phyloP scores from a whole-genome alignment of 345 rosid species.

The Bruguiera sexangula region DNA sequence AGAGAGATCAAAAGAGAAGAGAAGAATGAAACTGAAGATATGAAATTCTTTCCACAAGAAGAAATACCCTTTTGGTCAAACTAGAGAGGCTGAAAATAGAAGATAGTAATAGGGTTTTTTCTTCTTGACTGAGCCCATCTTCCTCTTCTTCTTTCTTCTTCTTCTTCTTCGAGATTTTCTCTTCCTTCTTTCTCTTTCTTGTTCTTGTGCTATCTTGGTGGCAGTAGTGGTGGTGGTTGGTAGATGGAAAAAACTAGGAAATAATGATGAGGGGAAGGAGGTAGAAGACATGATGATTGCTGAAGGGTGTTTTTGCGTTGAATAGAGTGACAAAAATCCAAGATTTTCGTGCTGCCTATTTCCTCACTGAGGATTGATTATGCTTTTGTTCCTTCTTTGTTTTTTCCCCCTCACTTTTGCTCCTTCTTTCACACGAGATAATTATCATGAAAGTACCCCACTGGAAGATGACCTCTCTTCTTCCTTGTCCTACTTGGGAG shows the following conservation, averaged over 20 bases:
- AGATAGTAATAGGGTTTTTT: slow-evolving; percentile 34
- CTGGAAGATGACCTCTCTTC: background rate
- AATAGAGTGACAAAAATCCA: slow-evolving; percentile 26
- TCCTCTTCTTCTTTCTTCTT: slow-evolving; percentile 2
- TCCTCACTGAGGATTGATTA: slow-evolving; percentile 1
- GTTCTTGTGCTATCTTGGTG: slow-evolving; percentile 9
- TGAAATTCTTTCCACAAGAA: slow-evolving; percentile 15
- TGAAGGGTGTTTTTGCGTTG: slow-evolving; percentile 15
- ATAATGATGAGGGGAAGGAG: slow-evolving; percentile 44
- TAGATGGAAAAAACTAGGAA: slow-evolving; percentile 30
- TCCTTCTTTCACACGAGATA: slow-evolving; percentile 29
- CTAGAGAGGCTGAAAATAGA: background rate
- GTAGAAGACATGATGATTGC: slow-evolving; percentile 57
- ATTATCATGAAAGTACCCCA: slow-evolving; percentile 23
- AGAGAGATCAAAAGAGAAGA: slow-evolving; percentile 21
- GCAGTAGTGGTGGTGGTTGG: slow-evolving; percentile 18
- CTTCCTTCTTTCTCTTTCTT: slow-evolving; percentile 20
- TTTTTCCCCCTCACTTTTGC: background rate
- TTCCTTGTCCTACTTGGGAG: no score
- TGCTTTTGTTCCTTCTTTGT: slow-evolving; percentile 14
- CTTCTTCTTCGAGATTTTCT: slow-evolving; percentile 13
- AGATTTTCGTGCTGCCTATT: slow-evolving; percentile 30
- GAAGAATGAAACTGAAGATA: slow-evolving; percentile 7
- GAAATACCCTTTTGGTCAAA: slow-evolving; percentile 14
- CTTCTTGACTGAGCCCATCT: slow-evolving; percentile 39